Conservation (phyloP, 306 rosid genomes). For the Pterocarpus macrocarpus region DNA sequence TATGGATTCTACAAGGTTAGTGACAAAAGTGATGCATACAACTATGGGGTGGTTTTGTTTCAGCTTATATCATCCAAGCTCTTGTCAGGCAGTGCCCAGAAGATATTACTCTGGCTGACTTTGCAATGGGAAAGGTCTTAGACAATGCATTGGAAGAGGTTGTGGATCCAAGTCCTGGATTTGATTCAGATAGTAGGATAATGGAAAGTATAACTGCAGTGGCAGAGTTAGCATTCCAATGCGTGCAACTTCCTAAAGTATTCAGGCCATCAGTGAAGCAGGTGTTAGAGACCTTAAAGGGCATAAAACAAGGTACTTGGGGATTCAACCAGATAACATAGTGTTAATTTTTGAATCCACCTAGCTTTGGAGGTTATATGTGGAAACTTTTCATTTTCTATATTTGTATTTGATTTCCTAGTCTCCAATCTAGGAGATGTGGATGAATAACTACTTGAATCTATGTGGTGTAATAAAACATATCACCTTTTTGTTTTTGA, state of each 20-base stretch:
- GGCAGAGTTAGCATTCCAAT: conserved; percentile 73
- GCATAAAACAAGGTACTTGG: conserved; percentile 46
- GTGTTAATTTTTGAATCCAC: background rate
- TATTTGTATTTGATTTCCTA: too few species aligned
- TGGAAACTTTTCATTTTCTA: too few species aligned
- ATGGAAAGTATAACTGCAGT: conserved; percentile 52
- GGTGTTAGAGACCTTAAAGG: conserved; percentile 52
- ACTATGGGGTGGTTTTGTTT: conserved; percentile 72
- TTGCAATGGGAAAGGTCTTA: conserved; percentile 62
- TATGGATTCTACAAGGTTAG: conserved; percentile 62
- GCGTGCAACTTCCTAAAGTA: conserved; percentile 65
- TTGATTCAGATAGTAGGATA: conserved; percentile 43
- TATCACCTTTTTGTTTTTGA: too few species aligned
- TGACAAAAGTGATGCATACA: conserved; percentile 71
- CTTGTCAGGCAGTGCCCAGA: background rate
- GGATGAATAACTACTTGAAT: too few species aligned
- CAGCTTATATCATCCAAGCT: conserved; percentile 69
- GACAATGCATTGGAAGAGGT: conserved; percentile 51
- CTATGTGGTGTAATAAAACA: too few species aligned
- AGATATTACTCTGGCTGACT: conserved; percentile 13
- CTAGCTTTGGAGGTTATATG: too few species aligned
- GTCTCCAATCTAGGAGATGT: too few species aligned
- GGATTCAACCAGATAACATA: conserved; percentile 38
- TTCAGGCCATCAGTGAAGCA: conserved; percentile 65
- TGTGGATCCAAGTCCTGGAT: conserved; percentile 59